Base-by-base conservation (phyloP, 2,329 filamentous ascomycete genomes). In the Paraconiothyrium sp. region DNA sequence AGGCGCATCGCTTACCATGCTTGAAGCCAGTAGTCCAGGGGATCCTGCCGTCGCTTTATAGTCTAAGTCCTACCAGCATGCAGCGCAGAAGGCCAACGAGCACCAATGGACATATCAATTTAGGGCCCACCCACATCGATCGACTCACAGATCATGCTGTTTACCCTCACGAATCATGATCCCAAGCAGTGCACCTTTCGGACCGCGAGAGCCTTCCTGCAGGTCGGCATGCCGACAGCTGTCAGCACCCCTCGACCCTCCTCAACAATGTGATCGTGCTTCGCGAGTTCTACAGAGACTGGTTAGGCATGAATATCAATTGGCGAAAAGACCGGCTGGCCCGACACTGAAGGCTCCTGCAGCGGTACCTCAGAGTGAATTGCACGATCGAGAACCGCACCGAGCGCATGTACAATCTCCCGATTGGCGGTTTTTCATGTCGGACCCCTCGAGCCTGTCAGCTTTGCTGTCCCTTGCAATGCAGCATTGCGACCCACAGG, bases 161-260 rank as follows among this genome's bases (percentile, higher is more conserved):
- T 48, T 56, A 39, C 49, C 56, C 47, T 51, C 58, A 59, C 59
- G 59, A 62, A 62, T 64, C 62, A 61, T 27, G 27, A 46, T 44
- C 32, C 48, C 24, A 43, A n/a, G 20, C n/a, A 39, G 48, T 58
- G 49, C 57, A 55, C 13, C 48, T 24, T 51, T 59, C 66, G 63
- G 67, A 59, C 58, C 66, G 60, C 54, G 13, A 30, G 50, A 32
- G 4, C 35, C 20, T 52, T 41, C 54, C 57, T 65, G 63, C 64
- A 58, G 14, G 44, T 55, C 67, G 67, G 69, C 56, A 68, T 68
- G 59, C 69, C 69, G 67, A 68, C 16, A 16, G 37, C 51, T 54
- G 48, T 59, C 50, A 41, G 50, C 51, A 11, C 7, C 24, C n/a
- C n/a, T 52, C 37, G 57, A 51, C 27, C 20, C 2, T 20, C 9